Evolutionary conservation across 1,284 basidiomycete genomes (phyloP).

Genomic region (Sporisorium reilianum): DNA sequence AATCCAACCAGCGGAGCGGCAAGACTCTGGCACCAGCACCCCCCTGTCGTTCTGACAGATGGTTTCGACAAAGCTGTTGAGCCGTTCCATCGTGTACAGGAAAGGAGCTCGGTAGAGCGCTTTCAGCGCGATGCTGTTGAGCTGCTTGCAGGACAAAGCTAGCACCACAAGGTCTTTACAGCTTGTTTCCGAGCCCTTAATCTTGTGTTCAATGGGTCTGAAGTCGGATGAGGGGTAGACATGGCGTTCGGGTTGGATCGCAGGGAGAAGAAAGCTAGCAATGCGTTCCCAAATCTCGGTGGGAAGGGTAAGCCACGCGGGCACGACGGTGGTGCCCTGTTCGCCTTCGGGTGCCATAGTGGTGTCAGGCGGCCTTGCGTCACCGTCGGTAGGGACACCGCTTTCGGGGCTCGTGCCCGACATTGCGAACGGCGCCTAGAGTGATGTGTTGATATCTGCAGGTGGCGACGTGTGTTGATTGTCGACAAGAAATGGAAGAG

Average conservation of each 20-base stretch:
- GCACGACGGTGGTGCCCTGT: too few species aligned
- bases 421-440: neutral
- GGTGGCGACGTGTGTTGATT: conserved; percentile 5
- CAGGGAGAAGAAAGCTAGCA: neutral
- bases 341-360: neutral
- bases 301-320: neutral
- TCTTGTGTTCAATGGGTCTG: too few species aligned
- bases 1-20: neutral
- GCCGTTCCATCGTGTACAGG: too few species aligned
- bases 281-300: conserved; percentile 10
- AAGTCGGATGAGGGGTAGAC: too few species aligned
- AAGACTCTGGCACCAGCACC: neutral
- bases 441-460: neutral
- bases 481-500: neutral
- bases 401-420: neutral
- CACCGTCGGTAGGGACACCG: neutral
- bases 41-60: neutral
- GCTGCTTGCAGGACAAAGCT: conserved; percentile 9
- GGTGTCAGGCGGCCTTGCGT: neutral
- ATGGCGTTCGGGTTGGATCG: neutral
- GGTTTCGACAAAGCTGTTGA: neutral
- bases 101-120: neutral
- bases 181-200: neutral
- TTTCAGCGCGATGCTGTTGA: neutral
- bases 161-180: neutral